A percentile compares a stretch with the other conserved stretches of the same genome.
These are phyloP conservation scores for Maudiozyma pseudohumilis DNA, from an alignment of 805 yeast genomes.

Conservation along the genomic window DNA sequence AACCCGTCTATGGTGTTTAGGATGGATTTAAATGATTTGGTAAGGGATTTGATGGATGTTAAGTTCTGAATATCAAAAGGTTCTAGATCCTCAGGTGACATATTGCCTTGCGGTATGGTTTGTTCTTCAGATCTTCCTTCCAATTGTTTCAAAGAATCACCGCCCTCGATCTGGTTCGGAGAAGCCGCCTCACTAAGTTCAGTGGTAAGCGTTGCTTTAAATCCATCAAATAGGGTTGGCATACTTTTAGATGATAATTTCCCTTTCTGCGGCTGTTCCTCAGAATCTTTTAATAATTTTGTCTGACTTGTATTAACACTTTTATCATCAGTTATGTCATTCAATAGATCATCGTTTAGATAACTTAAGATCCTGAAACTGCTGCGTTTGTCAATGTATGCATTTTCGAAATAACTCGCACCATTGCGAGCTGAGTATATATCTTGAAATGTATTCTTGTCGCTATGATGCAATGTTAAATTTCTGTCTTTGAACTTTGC, in stretches of 20 bases:
- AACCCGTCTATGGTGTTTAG: slow-evolving; percentile 41
- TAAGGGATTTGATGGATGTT: slow-evolving; percentile 31
- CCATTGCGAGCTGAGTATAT: slow-evolving; percentile 26
- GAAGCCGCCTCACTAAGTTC: neutral
- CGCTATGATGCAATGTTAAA: slow-evolving; percentile 3
- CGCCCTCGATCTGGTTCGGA: neutral
- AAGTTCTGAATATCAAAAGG: slow-evolving; percentile 10
- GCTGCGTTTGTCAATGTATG: slow-evolving; percentile 29
- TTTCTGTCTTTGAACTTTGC: slow-evolving; percentile 7
- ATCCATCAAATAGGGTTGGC: slow-evolving; percentile 60
- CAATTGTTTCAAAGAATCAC: neutral
- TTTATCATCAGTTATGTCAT: slow-evolving; percentile 30
- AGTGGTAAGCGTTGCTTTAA: slow-evolving; percentile 37
- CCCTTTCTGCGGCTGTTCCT: slow-evolving; percentile 8
- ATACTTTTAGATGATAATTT: slow-evolving; percentile 8
- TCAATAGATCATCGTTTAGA: slow-evolving; percentile 53
- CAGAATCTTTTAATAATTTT: neutral
- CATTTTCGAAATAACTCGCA: slow-evolving; percentile 33
- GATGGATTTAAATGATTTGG: slow-evolving; percentile 32
- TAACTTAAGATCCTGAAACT: slow-evolving; percentile 40
- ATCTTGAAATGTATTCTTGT: slow-evolving; percentile 14
- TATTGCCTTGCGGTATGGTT: neutral
- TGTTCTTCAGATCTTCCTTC: neutral
- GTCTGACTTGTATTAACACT: neutral
- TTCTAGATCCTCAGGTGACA: neutral